Base-by-base conservation (phyloP, 495 filamentous ascomycete species). In the Penicillium longicatenatum region DNA sequence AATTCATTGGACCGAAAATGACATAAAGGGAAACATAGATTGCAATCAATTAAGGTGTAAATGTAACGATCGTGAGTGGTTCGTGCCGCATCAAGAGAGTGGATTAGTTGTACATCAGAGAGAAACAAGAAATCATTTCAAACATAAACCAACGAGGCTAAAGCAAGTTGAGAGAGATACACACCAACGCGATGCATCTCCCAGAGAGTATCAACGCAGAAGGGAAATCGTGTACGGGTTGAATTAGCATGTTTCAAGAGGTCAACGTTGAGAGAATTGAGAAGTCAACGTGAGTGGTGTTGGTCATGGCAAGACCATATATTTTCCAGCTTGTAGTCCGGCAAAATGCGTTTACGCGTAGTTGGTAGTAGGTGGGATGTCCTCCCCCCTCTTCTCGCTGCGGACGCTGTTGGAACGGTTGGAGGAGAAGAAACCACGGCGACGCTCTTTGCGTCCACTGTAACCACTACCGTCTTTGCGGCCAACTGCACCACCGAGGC, bases 401-500 rank as follows among this genome's bases (percentile, higher is more conserved):
- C 52, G 55, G 42, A 68, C 63, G 61, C 75, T 77, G 53, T 67
- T 64, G 5, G 70, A 70, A 39, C 74, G 69, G 20, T 66, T 63
- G 6, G 76, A 70, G 22, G 66, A 69, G 66, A 79, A 79, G 69
- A 76, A 78, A 6, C 75, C 74, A 42, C 72, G 74, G 19, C 75
- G 75, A 33, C 75, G 64, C 49, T 75, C 63, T 57, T 73, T 68
- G 26, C 76, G 74, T 22, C 76, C 74, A 50, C 65, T 77, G 59
- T 78, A 78, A 24, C 76, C 76, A 29, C 51, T 22, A 31, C 39
- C 30, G 6, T 76, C 75, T 52, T 69, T 73, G 3, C 66, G 61
- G 21, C 74, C 70, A 31, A 73, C 66, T 1, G 70, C 55, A 19
- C 76, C 75, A 20, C 76, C 75, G 31, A 84, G 47, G 73, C 86